A percentile compares a stretch with the other conserved stretches of the same genome.
Conservation (phyloP, 805 yeast genomes). For the Teunomyces atbi region DNA sequence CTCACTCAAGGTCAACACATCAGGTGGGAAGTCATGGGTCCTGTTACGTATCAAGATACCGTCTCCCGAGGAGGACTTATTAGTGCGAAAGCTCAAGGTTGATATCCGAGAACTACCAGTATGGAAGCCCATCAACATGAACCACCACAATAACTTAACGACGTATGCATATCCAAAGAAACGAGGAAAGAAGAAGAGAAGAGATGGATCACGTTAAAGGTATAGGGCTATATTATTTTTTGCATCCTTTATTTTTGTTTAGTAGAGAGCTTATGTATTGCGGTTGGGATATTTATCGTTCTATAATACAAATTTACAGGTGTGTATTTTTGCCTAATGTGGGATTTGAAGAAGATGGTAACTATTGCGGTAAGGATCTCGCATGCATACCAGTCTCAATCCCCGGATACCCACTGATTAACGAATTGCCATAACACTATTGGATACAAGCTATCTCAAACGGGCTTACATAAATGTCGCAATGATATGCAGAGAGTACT, state of each 20-base stretch:
- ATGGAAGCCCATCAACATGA: slow-evolving; percentile 24
- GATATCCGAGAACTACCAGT: slow-evolving; percentile 23
- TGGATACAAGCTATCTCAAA: no score
- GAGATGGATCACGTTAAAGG: background rate
- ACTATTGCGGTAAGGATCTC: no score
- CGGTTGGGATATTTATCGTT: background rate
- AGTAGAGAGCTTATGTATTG: background rate
- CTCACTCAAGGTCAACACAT: slow-evolving; percentile 24
- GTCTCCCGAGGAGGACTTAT: background rate
- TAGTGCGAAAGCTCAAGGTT: slow-evolving; percentile 20
- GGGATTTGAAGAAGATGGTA: no score
- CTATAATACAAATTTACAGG: no score
- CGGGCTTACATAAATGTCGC: no score
- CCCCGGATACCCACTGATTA: no score
- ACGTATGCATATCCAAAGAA: slow-evolving; percentile 1
- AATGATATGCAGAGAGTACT: no score
- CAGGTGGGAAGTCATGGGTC: slow-evolving; percentile 26
- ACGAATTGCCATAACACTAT: no score
- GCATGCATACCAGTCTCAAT: no score
- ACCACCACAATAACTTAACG: slow-evolving; percentile 3
- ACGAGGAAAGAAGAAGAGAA: slow-evolving; percentile 4
- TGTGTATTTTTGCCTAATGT: no score
- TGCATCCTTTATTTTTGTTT: background rate
- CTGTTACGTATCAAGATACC: slow-evolving; percentile 21
- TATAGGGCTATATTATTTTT: background rate